Evolutionary conservation across 2,329 filamentous ascomycete species (phyloP), one percentile per base, ranked within the genome.

Genomic region (Verticillium klebahnii): DNA sequence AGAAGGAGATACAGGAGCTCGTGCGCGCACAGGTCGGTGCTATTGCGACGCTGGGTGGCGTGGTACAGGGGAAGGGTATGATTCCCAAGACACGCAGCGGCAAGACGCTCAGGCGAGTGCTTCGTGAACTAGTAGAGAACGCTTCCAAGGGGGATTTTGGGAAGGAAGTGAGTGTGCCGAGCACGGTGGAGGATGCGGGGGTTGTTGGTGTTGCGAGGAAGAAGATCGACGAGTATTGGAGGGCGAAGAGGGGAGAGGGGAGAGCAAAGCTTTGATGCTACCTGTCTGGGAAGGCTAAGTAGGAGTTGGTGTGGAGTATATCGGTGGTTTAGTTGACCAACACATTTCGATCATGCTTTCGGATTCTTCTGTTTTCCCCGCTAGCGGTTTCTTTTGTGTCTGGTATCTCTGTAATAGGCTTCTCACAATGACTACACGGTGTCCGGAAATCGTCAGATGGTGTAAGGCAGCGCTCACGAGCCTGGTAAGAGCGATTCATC

Each of bases 1-100:
- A 74, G 17, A 65, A 69, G n/a, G 90, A 93, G 72, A 85, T 95
- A 50, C 91, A 95, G 68, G 77, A 74, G 34, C 81, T 88, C 3
- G 89, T 97, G 3, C 87, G 93, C 31, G 81, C 83, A 37, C 91
- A 96, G 69, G 95, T 98, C 60, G 93, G 93, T 7, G 87, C 91
- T 25, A 97, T 98, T 65, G 93, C 94, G 1, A 86, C 86, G 2
- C 82, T 98, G 0, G 92, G 92, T 9, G 93, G 93, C 2, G 89
- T 97, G 70, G 90, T 97, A 59, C 90, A 92, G 66, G 91, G 91
- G 45, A 87, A 87, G 67, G 89, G 89, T 17, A 93, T 96, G 83
- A 97, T 97, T 59, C 93, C 94, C 6, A 93, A 93, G 79, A 97
- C 94, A 17, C 79, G 93, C 32, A 92, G 89, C n/a, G 94, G 94